phyloP scores from a whole-genome alignment of 176 grass and related monocot species.

The Ananas comosus region DNA sequence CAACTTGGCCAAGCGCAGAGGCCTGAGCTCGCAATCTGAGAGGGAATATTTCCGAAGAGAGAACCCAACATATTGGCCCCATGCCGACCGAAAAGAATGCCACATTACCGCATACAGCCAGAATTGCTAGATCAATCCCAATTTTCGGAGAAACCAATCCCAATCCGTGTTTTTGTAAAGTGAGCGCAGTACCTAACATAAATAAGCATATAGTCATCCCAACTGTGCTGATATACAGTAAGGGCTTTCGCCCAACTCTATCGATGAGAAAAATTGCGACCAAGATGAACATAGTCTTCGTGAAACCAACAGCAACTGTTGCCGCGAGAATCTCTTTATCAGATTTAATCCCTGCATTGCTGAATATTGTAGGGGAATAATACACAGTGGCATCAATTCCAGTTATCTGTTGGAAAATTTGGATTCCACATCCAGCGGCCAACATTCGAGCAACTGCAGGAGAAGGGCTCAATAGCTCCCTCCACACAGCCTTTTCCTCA shows the following conservation, averaged over 20 bases:
- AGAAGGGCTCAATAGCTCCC: constrained; percentile 65
- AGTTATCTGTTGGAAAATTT: constrained; percentile 82
- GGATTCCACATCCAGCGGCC: constrained; percentile 65
- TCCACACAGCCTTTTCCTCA: constrained; percentile 71
- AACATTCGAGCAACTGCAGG: constrained; percentile 58
- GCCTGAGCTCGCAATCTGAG: constrained; percentile 80
- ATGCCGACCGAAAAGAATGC: constrained; percentile 90
- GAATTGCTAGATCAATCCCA: constrained; percentile 61
- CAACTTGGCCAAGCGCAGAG: constrained; percentile 80
- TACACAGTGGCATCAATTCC: constrained; percentile 94
- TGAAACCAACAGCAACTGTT: constrained; percentile 72
- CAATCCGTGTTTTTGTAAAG: constrained; percentile 29
- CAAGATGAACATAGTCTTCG: constrained; percentile 80
- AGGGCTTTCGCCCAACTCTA: constrained; percentile 75
- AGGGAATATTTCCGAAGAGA: constrained; percentile 83
- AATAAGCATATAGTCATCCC: constrained; percentile 88
- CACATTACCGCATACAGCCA: constrained; percentile 74
- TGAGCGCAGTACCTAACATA: constrained; percentile 44
- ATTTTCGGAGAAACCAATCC: constrained; percentile 40
- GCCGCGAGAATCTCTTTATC: constrained; percentile 77
- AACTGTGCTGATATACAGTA: constrained; percentile 81
- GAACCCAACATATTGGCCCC: constrained; percentile 92
- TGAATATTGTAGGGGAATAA: constrained; percentile 82
- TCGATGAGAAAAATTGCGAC: constrained; percentile 86
- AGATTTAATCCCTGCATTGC: constrained; percentile 67